Evolutionary conservation across 768 basidiomycete species (phyloP), one percentile per base, ranked within the genome.

Genomic region (Suillus occidentalis): DNA sequence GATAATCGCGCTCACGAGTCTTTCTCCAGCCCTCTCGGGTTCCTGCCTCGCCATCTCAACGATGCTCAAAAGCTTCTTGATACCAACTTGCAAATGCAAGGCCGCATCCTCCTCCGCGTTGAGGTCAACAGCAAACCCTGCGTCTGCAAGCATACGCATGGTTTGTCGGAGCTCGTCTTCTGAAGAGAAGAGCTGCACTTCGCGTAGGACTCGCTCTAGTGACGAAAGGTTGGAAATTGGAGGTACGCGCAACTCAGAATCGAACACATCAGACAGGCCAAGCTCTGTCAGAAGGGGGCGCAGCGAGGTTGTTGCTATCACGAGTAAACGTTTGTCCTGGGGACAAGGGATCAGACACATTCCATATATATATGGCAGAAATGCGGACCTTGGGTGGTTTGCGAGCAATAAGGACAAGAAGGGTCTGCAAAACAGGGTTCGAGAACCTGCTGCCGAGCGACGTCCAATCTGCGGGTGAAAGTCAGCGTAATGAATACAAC

Each of bases 41-140:
- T 97, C 97, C 79, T 99, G 97, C 72, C 97, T 84, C 57, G 96
- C 93, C 96, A 97, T 98, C 83, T 99, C 97, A 22, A 96, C 83
- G 63, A 92, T 84, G 65, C 89, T 94, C 73, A 99, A 76, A 75
- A 99, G 72, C 78, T 92, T 95, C 87, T 99, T 99, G 72, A 99
- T 88, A 0, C 97, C 97, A 56, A 99, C 90, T 67, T 89, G 87
- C 69, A 95, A 69, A 56, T 79, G 82, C 16, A 83, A 71, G 13
- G 78, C 74, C 52, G 82, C 74, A 16, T 79, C 82, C 39, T 82
- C 81, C 61, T 80, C 79, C n/a, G 82, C 81, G 8, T 77, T 77
- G 20, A 78, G 72, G 9, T 75, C 76, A 31, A 63, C 62, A 13
- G 83, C 85, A 66, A 96, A 88, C 13, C 92, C 93, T 2, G 93